Evolutionary conservation across 106 monocot species (phyloP), one percentile per base, ranked within the genome.

Genomic region (Triglochin maritima): DNA sequence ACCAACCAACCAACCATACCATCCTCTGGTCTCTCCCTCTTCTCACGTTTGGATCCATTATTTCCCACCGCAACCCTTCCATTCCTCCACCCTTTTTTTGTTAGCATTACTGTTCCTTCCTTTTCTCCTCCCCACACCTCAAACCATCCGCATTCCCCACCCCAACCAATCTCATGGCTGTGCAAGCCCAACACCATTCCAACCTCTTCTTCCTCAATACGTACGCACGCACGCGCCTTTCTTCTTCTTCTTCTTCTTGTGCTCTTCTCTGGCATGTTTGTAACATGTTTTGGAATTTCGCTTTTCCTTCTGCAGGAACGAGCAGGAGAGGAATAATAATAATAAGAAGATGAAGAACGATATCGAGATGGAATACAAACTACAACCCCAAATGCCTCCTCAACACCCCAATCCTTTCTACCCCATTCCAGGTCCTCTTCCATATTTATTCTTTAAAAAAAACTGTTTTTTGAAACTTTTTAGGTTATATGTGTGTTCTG

Each of bases 291-390:
- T 57, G 60, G n/a, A n/a, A n/a, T n/a, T n/a, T 15, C 44, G 29
- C 44, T 17, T 60, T 10, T 60, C 44, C 9, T 41, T 60, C 43
- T 44, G 29, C 52, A 53, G 6, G 49, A 64, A 64, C 49, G 66
- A 52, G 10, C 8, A 66, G 62, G 44, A 62, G 3, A n/a, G n/a
- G n/a, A n/a, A n/a, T n/a, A n/a, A n/a, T n/a, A n/a, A n/a, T n/a
- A n/a, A n/a, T n/a, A 43, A 29, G 66, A 17, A 53, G 66, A 42
- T 4, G 66, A 66, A 66, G 66, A 66, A 66, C 9, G 4, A 52
- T 7, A 49, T 4, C n/a, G n/a, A n/a, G 51, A 43, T 52, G 51
- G 53, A 66, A 4, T 64, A 64, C 63, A 46, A 14, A 15, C 44
- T 15, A 49, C 64, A 49, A 47, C 46, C 64, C 64, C 64, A 64